These are phyloP conservation scores for Penicillium egyptiacum DNA, from an alignment of 495 filamentous ascomycete genomes.

Conservation along the genomic window DNA sequence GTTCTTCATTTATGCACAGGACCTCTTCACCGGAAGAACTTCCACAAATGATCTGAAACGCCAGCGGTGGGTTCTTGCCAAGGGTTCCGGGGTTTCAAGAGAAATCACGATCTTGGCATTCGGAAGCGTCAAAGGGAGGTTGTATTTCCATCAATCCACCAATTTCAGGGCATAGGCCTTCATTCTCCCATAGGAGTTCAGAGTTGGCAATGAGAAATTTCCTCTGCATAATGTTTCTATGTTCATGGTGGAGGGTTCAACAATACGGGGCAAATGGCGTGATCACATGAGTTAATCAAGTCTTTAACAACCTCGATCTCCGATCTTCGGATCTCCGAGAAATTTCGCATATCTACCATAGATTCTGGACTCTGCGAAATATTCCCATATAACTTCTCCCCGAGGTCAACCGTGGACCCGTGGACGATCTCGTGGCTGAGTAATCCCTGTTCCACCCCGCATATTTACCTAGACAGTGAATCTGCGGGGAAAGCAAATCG, in stretches of 20 bases:
- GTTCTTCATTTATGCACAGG: not conserved
- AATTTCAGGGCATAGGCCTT: not conserved
- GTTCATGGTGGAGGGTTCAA: not conserved
- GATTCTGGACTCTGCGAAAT: not conserved
- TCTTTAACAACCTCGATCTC: not conserved
- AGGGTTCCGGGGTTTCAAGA: conserved; percentile 10
- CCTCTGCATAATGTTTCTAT: not conserved
- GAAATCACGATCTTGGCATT: conserved; percentile 13
- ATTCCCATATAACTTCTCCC: not conserved
- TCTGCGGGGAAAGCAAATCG: conserved; percentile 4
- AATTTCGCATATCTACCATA: not conserved
- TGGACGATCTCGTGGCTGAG: not conserved
- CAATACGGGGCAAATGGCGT: not conserved
- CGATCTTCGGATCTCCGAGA: not conserved
- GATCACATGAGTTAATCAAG: not conserved
- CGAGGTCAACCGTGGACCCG: too few species aligned
- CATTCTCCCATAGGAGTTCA: not conserved
- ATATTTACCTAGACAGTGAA: too few species aligned
- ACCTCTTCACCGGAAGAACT: conserved; percentile 1
- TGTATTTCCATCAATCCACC: conserved; percentile 14
- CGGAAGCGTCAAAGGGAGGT: conserved; percentile 1
- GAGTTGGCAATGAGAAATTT: not conserved
- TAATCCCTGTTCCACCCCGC: too few species aligned
- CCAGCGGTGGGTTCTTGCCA: conserved; percentile 7
- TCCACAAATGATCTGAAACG: conserved; percentile 15